Evolutionary conservation across 164 flowering plant species (phyloP), one percentile per base, ranked within the genome.

Genomic region (Vitis riparia): DNA sequence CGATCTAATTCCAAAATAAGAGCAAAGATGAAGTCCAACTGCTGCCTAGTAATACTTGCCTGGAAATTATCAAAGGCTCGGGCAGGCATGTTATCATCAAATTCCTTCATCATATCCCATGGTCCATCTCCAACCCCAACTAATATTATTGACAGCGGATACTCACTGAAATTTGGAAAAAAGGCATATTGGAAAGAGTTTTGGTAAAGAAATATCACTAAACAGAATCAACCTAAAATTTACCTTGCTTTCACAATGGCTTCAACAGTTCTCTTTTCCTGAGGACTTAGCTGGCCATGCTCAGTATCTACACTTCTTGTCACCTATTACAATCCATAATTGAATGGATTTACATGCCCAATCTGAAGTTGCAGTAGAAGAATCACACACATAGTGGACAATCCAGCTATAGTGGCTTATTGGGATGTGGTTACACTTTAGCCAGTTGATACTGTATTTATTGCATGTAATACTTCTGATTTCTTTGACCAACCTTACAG

Each of bases 111-210:
- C 89, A 86, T 88, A 74, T 91, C 97, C 97, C 95, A 92, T 9
- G 97, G 97, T 52, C 97, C 97, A 85, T 92, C 97, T 65, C 97
- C 97, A 69, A 93, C 98, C 62, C 98, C 98, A 53, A 93, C 98
- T 23, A 93, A 72, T 50, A 93, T 73, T 69, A 93, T 91, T 9
- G 98, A 91, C 79, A 93, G 60, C 1, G 98, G 96, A 65, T 84
- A 86, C 66, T 88, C 82, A 73, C 97, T 91, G 86, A 72, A 78
- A 23, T 23, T 23, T 23, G 73, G 59, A 27, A 50, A 66, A 66
- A 37, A 59, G 66, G 29, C 49, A 65, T 44, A 53, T 69, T 30
- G 75, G 48, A 58, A 69, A 14, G 37, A 3, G 50, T 52, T 17
- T 32, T 30, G 19, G 17, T 6, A 53, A 59, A 51, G 11, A 67